Evolutionary conservation across 345 rosid species (phyloP), one percentile per base, ranked within the genome.

Genomic region (Eucalyptus pauciflora): DNA sequence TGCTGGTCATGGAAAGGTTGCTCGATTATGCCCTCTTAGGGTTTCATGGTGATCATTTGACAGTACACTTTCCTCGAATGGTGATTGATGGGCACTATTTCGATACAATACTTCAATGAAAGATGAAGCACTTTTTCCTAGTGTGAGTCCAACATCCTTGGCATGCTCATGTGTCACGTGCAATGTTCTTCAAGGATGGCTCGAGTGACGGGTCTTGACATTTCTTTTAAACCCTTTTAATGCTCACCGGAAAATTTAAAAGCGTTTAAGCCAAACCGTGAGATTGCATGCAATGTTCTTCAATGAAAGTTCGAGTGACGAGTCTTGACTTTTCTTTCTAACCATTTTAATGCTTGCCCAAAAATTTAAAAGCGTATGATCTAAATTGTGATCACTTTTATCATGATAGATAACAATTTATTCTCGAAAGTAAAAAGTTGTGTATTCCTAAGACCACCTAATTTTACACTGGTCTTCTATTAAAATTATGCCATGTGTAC

Each of bases 381-480:
- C 10, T 33, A n/a, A 64, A 14, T 69, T 8, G 24, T 33, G 24
- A 33, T 9, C 6, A 71, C 4, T 17, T 33, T 33, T 18, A 5
- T 18, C 4, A 1, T 71, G 46, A 33, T 4, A 37, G 12, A 37
- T 71, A 17, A 0, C 3, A 6, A 71, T 71, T 33, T 71, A 18
- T 71, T 33, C 1, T 17, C 9, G 0, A 33, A 71, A 8, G 0
- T 0, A 71, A 71, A 18, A 33, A 33, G 25, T 33, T 8, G 20
- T 0, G 7, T 31, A 1, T 2, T 31, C 0, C 7, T 31, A 0
- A 4, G 4, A 17, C 2, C 7, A 69, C 43, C 22, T 69, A 69
- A 31, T 0, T 69, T 31, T 71, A 33, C 13, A 33, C 1, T 0
- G 13, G 24, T 0, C 12, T 37, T 69, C 81, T 5, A 33, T 37